Evolutionary conservation across 306 rosid species (phyloP), one percentile per base, ranked within the genome.

Genomic region (Cucumis melo): DNA sequence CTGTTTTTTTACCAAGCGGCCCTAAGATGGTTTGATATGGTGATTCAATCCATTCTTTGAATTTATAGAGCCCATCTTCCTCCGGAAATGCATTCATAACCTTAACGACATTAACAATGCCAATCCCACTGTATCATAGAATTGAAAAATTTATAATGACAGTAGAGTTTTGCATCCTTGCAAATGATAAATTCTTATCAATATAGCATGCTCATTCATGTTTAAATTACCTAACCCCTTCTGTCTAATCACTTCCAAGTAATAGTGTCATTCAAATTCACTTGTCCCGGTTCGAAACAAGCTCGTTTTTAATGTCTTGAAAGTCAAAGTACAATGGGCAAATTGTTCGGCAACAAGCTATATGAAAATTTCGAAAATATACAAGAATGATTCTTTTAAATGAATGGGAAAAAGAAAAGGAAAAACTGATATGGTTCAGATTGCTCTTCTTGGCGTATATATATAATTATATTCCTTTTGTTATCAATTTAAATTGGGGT

Each of bases 211-310:
- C n/a, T 2, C 16, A 48, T 48, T 57, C 39, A 75, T 71, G 78
- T 60, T 73, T 56, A 79, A 78, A 8, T 21, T 80, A 93, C 98
- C 98, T 93, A 77, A 93, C 82, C 77, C 98, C 98, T 85, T 93
- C 98, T 60, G 97, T 93, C 81, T 93, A 93, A 81, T 93, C 98
- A 87, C 98, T 93, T 82, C 98, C 98, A 65, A 93, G 92, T 75
- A 93, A 91, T 57, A 93, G 82, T 48, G 97, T 94, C 94, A 91
- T 91, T 86, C 87, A 88, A 80, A 90, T 79, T 86, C 91, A 78
- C 66, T 91, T 85, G 81, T 90, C 92, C 82, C 96, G 87, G 75
- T 83, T 78, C 80, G 91, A 81, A 61, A 97, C 97, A 86, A 93
- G 92, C 87, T 93, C 98, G 80, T 84, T 91, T 82, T 93, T 97